Evolutionary conservation across 306 rosid genomes (phyloP), one percentile per base, ranked within the genome.

Genomic region (Benincasa hispida): DNA sequence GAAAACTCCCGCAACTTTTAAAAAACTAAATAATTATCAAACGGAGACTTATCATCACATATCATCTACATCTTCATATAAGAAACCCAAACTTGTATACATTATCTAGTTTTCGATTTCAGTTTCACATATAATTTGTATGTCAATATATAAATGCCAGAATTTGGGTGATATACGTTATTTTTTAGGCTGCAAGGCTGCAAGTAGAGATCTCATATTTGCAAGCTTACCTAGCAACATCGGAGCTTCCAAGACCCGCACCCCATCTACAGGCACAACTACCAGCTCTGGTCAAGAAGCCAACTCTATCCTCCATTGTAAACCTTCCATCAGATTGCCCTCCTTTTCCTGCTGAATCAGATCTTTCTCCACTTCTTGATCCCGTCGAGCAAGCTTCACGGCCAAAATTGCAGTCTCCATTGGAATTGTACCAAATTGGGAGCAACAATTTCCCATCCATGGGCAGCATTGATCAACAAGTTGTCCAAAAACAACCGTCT

Each of bases 131-230:
- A 10, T 72, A 12, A 39, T 39, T 39, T 8, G 9, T 53, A 27
- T 2, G 11, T 19, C 14, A 58, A 12, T 22, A 15, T 8, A 35
- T 63, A 68, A 68, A 68, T 39, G 30, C 2, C 34, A 48, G 22
- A 68, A 25, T 47, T 15, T 14, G 47, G 48, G 76, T 60, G 34
- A 39, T 55, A 27, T 34, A 57, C 24, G 11, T 34, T 37, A 4
- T 1, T 47, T 48, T 72, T 22, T 72, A 91, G 98, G 93, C 90
- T 72, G 87, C 88, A 75, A 91, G 66, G 80, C 85, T 93, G 77
- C 96, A 89, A 85, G 88, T 93, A 14, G 96, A 93, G 74, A 88
- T 93, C 30, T 88, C 97, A 3, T 91, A 87, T 83, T 80, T 93
- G 73, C 97, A 93, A 88, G 88, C 87, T 10, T 92, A 89, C 79